Percentiles rank a stretch among this genome's conserved stretches.
phyloP scores from a whole-genome alignment of 2,329 filamentous ascomycete species.

The Basipetospora chlamydospora region DNA sequence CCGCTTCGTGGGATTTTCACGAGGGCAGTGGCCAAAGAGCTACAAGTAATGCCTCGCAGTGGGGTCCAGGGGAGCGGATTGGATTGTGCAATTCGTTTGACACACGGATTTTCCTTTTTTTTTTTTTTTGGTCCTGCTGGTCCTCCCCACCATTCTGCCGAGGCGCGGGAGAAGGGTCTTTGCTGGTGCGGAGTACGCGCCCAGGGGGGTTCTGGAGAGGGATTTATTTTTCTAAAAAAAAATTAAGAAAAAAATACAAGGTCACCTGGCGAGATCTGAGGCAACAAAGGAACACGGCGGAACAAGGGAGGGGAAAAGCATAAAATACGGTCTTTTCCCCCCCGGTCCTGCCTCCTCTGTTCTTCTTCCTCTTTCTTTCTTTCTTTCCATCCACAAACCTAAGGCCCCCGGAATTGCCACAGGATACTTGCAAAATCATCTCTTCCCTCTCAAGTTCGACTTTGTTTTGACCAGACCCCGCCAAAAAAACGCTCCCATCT shows the following conservation, averaged over 20 bases:
- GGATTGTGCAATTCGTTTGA: slow-evolving; percentile 2
- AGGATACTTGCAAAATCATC: too few species aligned
- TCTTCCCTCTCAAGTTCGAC: too few species aligned
- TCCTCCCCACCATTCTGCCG: too few species aligned
- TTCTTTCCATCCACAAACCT: too few species aligned
- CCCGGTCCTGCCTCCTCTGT: neutral
- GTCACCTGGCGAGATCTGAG: too few species aligned
- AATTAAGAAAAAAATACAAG: too few species aligned
- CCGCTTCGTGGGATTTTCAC: slow-evolving; percentile 1
- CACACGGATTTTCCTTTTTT: slow-evolving; percentile 1
- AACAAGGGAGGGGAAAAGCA: neutral
- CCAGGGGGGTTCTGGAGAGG: too few species aligned
- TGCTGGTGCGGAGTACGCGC: too few species aligned
- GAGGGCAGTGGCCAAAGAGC: slow-evolving; percentile 7
- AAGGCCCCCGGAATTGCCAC: too few species aligned
- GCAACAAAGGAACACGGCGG: neutral
- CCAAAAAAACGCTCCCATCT: neutral
- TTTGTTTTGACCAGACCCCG: neutral
- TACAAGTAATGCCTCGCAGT: slow-evolving; percentile 10
- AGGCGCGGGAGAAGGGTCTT: too few species aligned
- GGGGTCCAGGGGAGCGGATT: neutral
- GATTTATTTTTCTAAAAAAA: too few species aligned
- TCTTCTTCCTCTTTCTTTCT: neutral
- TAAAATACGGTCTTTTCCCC: slow-evolving; percentile 1
- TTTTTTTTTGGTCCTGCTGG: too few species aligned